These are phyloP conservation scores for Xerocomellus amylosporus DNA, from an alignment of 768 basidiomycete species.

Conservation along the genomic window DNA sequence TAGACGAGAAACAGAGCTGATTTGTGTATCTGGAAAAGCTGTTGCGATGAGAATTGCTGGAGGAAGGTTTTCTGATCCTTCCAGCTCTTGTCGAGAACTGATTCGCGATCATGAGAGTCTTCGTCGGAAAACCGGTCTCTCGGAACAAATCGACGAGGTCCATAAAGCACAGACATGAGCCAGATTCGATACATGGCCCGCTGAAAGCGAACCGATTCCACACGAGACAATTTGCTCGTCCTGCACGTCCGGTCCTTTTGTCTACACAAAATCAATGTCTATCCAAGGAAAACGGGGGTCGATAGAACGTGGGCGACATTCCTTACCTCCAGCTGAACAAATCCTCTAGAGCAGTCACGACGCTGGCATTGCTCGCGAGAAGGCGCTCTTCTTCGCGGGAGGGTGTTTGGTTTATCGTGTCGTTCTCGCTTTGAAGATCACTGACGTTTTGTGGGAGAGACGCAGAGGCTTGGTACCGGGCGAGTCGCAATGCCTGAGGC, in stretches of 20 bases:
- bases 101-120: no score
- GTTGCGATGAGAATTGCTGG: not conserved
- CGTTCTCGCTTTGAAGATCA: conserved; percentile 6
- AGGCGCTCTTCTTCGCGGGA: conserved; percentile 21
- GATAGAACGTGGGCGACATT: not conserved
- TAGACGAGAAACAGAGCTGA: not conserved
- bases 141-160: not conserved
- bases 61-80: conserved; percentile 1
- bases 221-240: conserved; percentile 26
- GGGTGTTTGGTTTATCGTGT: conserved; percentile 15
- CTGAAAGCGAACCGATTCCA: conserved; percentile 33
- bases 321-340: conserved; percentile 41
- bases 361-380: conserved; percentile 22
- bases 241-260: conserved; percentile 33
- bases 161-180: conserved; percentile 17
- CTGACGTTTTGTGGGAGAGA: not conserved
- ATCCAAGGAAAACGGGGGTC: not conserved
- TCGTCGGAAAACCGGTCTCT: not conserved
- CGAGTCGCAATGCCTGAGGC: conserved; percentile 24
- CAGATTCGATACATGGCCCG: conserved; percentile 31
- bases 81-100: not conserved
- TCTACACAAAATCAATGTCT: not conserved
- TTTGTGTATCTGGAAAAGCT: not conserved
- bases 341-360: conserved; percentile 31
- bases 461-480: not conserved